These are phyloP conservation scores for Linnemannia hyalina DNA, from an alignment of 192 early-diverging fungal genomes.

Conservation along the genomic window DNA sequence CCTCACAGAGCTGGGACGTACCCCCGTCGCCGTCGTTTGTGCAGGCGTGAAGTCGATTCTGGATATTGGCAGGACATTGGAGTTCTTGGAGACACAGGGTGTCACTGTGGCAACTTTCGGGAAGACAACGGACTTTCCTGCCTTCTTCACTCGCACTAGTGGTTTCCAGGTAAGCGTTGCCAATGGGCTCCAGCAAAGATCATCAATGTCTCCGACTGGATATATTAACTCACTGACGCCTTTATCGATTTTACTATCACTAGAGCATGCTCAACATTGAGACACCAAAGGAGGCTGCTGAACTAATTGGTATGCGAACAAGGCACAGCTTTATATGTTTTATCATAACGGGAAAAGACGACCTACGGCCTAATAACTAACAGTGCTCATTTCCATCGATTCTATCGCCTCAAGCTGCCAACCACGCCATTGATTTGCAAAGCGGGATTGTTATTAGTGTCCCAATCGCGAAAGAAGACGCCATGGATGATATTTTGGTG, in stretches of 20 bases:
- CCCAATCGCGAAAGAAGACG: conserved; percentile 84
- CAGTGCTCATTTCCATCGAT: background rate
- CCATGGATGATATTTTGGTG: conserved; percentile 70
- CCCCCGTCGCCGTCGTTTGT: conserved; percentile 95
- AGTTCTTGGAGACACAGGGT: conserved; percentile 93
- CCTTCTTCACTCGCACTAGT: conserved; percentile 88
- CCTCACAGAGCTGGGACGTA: conserved; percentile 89
- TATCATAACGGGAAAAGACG: background rate
- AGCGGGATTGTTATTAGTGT: conserved; percentile 91
- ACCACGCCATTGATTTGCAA: conserved; percentile 70
- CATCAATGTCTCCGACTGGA: background rate
- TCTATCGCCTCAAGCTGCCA: conserved; percentile 59
- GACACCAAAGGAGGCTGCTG: conserved; percentile 66
- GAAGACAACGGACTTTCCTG: conserved; percentile 79
- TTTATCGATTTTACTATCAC: background rate
- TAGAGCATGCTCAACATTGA: conserved; percentile 68
- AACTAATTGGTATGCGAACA: conserved; percentile 62
- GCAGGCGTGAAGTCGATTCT: conserved; percentile 98
- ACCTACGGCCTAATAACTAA: background rate
- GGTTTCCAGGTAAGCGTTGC: conserved; percentile 67
- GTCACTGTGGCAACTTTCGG: conserved; percentile 90
- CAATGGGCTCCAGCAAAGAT: background rate
- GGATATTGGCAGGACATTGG: conserved; percentile 92
- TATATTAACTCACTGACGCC: background rate
- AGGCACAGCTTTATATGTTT: background rate